Evolutionary conservation across 257 asterid species (phyloP).

Genomic region (Linaria vulgaris): DNA sequence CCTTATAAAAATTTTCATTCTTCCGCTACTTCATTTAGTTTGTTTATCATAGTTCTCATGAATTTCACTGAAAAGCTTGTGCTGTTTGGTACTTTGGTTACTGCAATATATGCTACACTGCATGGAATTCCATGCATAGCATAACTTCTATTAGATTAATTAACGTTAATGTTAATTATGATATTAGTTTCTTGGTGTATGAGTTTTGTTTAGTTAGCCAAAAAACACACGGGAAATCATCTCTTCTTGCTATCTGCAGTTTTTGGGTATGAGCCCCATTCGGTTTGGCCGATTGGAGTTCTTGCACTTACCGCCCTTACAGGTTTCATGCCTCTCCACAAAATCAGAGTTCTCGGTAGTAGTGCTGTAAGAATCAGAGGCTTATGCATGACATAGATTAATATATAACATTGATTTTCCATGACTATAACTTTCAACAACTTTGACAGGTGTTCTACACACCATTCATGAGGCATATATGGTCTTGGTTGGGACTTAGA

Average conservation of each 20-base stretch:
- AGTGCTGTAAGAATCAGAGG: slow-evolving; percentile 63
- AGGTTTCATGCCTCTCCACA: slow-evolving; percentile 82
- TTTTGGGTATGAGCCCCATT: slow-evolving; percentile 96
- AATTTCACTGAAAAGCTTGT: neutral
- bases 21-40: neutral
- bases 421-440: slow-evolving; percentile 23
- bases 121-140: no score
- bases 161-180: no score
- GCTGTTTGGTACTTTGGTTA: no score
- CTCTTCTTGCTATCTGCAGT: slow-evolving; percentile 47
- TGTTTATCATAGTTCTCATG: neutral
- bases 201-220: no score
- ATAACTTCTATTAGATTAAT: no score
- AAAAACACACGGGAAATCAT: slow-evolving; percentile 4
- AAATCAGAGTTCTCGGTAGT: slow-evolving; percentile 88
- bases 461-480: slow-evolving; percentile 91
- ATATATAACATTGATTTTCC: slow-evolving; percentile 19
- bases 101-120: no score
- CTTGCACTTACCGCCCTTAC: slow-evolving; percentile 75
- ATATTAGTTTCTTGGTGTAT: no score
- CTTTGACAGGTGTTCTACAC: slow-evolving; percentile 70
- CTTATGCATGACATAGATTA: slow-evolving; percentile 7
- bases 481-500: slow-evolving; percentile 95
- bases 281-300: slow-evolving; percentile 95
- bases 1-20: neutral